These are phyloP conservation scores for Hygrocybe punicea DNA, from an alignment of 768 basidiomycete species.

Conservation along the genomic window DNA sequence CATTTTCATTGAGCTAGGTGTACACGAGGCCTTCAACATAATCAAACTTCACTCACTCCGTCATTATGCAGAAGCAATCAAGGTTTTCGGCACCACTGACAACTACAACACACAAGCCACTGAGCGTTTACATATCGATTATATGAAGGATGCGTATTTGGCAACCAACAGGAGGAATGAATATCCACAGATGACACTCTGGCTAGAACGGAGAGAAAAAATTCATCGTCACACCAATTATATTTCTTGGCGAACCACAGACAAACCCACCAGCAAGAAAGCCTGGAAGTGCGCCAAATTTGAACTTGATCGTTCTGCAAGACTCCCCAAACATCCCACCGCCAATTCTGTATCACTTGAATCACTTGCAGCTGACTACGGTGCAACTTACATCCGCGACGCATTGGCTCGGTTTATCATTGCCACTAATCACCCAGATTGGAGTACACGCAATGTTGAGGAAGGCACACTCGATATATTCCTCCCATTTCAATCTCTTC, in stretches of 20 bases:
- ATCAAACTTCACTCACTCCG: constrained; percentile 7
- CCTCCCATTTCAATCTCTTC: background rate
- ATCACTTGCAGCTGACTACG: constrained; percentile 19
- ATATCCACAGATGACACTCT: constrained; percentile 38
- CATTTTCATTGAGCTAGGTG: constrained; percentile 23
- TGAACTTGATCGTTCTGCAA: background rate
- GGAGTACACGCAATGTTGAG: constrained; percentile 4
- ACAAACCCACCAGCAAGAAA: background rate
- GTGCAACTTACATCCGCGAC: constrained; percentile 24
- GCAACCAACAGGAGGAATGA: constrained; percentile 27
- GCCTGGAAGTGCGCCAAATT: background rate
- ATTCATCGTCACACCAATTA: constrained; percentile 25
- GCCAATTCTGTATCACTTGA: constrained; percentile 22
- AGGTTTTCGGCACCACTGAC: constrained; percentile 13
- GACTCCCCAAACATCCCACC: constrained; percentile 19
- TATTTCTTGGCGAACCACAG: constrained; percentile 22
- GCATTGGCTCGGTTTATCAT: constrained; percentile 19
- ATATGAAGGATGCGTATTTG: constrained; percentile 32
- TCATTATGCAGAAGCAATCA: constrained; percentile 6
- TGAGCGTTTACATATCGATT: constrained; percentile 10
- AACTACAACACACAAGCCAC: constrained; percentile 15
- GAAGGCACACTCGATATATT: constrained; percentile 18
- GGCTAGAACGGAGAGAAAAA: constrained; percentile 37
- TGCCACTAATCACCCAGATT: no score
- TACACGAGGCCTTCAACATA: no score